phyloP scores from a whole-genome alignment of 208 protist genomes.

The Naegleria lovaniensis region DNA sequence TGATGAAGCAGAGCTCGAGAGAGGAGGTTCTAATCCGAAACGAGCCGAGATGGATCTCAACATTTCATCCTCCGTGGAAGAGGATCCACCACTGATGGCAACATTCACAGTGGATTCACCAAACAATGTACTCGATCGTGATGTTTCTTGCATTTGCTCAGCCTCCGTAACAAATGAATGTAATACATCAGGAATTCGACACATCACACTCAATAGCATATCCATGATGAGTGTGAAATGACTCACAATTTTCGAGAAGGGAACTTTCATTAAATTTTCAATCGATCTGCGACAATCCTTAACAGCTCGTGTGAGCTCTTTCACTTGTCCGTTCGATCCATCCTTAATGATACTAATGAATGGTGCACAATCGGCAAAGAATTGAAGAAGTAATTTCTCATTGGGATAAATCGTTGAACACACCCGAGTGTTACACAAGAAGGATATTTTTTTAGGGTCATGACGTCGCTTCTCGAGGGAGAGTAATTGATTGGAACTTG shows the following conservation, averaged over 20 bases:
- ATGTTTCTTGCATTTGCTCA: background rate
- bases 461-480: background rate
- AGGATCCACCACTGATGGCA: background rate
- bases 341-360: background rate
- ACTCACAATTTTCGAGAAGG: background rate
- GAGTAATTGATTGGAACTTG: background rate
- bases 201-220: constrained; percentile 1
- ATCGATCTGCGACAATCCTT: background rate
- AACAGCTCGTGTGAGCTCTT: background rate
- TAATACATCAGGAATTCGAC: constrained; percentile 4
- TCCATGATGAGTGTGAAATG: constrained; percentile 20
- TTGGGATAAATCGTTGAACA: background rate
- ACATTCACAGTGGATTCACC: background rate
- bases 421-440: background rate
- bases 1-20: background rate
- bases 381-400: background rate
- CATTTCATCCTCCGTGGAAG: background rate
- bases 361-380: constrained; percentile 18
- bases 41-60: background rate
- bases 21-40: background rate
- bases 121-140: background rate
- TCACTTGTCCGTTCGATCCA: background rate
- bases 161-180: background rate
- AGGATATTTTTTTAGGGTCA: background rate
- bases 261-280: background rate